Percentiles rank a stretch among this genome's conserved stretches.
phyloP scores from a whole-genome alignment of 2,329 filamentous ascomycete genomes.

The Ophiocordyceps robertsii region DNA sequence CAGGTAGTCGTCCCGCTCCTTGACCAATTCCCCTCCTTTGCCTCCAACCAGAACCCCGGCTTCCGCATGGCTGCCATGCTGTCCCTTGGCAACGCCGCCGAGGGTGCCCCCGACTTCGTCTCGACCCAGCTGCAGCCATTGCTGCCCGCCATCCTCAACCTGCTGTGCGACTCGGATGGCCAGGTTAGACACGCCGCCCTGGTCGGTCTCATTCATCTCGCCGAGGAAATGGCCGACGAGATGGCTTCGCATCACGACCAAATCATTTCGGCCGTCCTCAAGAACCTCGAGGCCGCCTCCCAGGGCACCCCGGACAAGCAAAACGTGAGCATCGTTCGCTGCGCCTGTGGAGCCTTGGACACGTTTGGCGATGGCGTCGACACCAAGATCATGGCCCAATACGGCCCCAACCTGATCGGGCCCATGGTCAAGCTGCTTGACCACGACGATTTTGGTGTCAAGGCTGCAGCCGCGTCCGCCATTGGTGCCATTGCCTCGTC shows the following conservation, averaged over 20 bases:
- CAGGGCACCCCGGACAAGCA: constrained; percentile 57
- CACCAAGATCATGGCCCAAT: constrained; percentile 58
- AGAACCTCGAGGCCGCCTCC: constrained; percentile 75
- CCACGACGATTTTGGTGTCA: constrained; percentile 78
- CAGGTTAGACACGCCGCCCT: constrained; percentile 79
- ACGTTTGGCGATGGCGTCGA: constrained; percentile 85
- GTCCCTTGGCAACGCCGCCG: constrained; percentile 83
- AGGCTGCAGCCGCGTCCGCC: constrained; percentile 77
- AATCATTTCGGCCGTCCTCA: constrained; percentile 71
- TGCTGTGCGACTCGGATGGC: constrained; percentile 73
- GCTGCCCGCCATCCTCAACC: constrained; percentile 69
- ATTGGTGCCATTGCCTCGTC: constrained; percentile 83
- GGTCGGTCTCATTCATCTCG: constrained; percentile 76
- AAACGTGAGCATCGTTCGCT: constrained; percentile 75
- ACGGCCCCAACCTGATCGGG: constrained; percentile 70
- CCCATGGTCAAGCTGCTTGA: constrained; percentile 74
- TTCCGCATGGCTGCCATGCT: constrained; percentile 84
- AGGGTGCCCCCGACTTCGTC: constrained; percentile 95
- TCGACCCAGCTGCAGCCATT: constrained; percentile 81
- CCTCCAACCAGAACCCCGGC: constrained; percentile 58
- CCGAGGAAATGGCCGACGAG: constrained; percentile 87
- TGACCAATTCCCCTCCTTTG: constrained; percentile 72
- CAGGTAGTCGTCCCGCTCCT: constrained; percentile 90
- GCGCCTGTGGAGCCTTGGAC: constrained; percentile 81
- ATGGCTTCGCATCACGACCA: constrained; percentile 73